Evolutionary conservation across 2,329 filamentous ascomycete genomes (phyloP), one percentile per base, ranked within the genome.

Genomic region (Aureobasidium sp.): DNA sequence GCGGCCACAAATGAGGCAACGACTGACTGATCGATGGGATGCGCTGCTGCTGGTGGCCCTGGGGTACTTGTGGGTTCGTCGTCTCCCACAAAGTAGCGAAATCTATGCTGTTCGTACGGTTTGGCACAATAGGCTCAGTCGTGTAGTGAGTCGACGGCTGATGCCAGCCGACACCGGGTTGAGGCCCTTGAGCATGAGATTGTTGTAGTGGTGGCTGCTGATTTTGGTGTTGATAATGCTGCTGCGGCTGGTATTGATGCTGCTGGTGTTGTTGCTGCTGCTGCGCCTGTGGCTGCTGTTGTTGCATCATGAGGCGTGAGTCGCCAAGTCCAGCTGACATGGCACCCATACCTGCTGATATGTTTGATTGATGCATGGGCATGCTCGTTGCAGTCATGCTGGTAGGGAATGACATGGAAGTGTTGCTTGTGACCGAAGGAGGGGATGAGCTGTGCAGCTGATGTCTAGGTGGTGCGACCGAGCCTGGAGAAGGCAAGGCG

Each of bases 311-410:
- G 45, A 73, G 64, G 53, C 77, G 75, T 56, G 76, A 69, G 52
- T 79, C 76, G 45, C 74, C 66, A 49, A 72, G 68, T 56, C 72
- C 74, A 62, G 73, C 68, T 70, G 70, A 69, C 65, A 71, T 67
- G 58, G 69, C 69, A 66, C 72, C 67, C 65, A 72, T 68, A 61
- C 69, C 69, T 66, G 68, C 65, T 67, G 70, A 65, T 65, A 66
- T 63, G 53, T 61, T 64, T 62, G 67, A 64, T 66, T 71, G 68
- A 63, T 73, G 73, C 48, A 69, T 64, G 57, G 66, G 68, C 55
- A 66, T 66, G 48, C 66, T 65, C 34, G 60, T 62, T 27, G 60
- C 60, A 39, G 60, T 56, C 68, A 70, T 69, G 56, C 63, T 51
- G 39, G 68, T 66, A 60, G 68, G 67, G 60, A 73, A 73, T 27